Conservation (phyloP, 345 rosid species). For the Isatis tinctoria region DNA sequence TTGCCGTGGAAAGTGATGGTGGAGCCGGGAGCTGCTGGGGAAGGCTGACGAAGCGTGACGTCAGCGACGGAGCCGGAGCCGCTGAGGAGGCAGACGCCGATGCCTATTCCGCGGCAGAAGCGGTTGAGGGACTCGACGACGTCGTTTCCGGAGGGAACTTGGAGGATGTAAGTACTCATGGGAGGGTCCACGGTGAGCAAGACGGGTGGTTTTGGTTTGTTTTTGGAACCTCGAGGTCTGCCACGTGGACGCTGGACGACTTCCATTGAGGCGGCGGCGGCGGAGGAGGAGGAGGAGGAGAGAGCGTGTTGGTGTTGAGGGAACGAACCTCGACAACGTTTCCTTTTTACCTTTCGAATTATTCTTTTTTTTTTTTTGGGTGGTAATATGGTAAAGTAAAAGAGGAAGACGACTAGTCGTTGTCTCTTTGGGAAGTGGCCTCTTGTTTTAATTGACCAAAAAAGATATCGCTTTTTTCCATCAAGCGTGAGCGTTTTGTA, state of each 20-base stretch:
- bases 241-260: slow-evolving; percentile 76
- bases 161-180: slow-evolving; percentile 89
- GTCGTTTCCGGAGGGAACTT: slow-evolving; percentile 75
- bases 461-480: neutral
- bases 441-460: neutral
- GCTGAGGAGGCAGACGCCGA: slow-evolving; percentile 63
- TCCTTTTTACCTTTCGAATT: neutral
- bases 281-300: slow-evolving; percentile 39
- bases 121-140: slow-evolving; percentile 52
- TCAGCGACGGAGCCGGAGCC: slow-evolving; percentile 82
- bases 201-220: slow-evolving; percentile 76
- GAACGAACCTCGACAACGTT: slow-evolving; percentile 54
- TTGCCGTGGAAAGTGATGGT: slow-evolving; percentile 89
- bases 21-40: slow-evolving; percentile 59
- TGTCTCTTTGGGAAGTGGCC: neutral
- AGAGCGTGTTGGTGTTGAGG: slow-evolving; percentile 42
- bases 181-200: slow-evolving; percentile 55
- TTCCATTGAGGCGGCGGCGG: slow-evolving; percentile 49
- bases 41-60: slow-evolving; percentile 84
- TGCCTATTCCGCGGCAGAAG: slow-evolving; percentile 58
- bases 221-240: slow-evolving; percentile 85
- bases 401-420: neutral
- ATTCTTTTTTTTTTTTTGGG: too few relatives aligned
- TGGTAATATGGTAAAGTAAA: neutral
- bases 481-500: too few relatives aligned